Evolutionary conservation across 2,329 filamentous ascomycete species (phyloP), one percentile per base, ranked within the genome.

Genomic region (Neonectria faginata): DNA sequence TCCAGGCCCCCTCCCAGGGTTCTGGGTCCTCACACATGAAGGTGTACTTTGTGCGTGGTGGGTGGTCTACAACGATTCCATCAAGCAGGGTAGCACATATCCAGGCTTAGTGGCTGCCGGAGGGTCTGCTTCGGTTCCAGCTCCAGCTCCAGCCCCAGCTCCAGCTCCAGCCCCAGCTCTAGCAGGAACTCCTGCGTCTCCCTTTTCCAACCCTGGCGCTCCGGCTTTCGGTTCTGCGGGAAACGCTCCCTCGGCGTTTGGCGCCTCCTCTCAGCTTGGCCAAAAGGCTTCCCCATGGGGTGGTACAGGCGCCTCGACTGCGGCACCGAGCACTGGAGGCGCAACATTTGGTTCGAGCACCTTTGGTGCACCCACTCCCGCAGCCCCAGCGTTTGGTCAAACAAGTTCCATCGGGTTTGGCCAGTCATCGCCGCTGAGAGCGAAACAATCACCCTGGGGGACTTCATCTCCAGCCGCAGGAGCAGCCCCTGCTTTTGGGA

Each of bases 1-100:
- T 5, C 86, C 90, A 0, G 89, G 88, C 1, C 95, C 96, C 12
- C 80, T 98, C 9, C 96, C 96, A 6, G 93, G 90, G 11, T 84
- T 97, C 45, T 91, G 96, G 85, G 86, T 93, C 31, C 83, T 99
- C 16, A 98, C 97, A 65, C 91, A 97, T 69, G 93, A 97, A 74
- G 96, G 96, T 68, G 81, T 97, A 10, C 83, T 99, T 16, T 89
- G 88, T 50, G 86, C 89, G 12, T 99, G 95, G 94, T 97, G 95
- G 93, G 81, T 98, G 47, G 87, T 98, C 20, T 97, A 97, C 79
- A 88, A 91, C 39, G 93, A 97, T 45, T 94, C 95, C 2, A 89
- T 99, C 66, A 88, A 90, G 64, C 84, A 90, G 71, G 90, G 90
- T 3, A 88, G 88, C 7, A 87, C 88, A 0, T 98, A 94, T 77